Evolutionary conservation across 805 yeast genomes (phyloP).

Genomic region (Aciculoconidium aculeatum): DNA sequence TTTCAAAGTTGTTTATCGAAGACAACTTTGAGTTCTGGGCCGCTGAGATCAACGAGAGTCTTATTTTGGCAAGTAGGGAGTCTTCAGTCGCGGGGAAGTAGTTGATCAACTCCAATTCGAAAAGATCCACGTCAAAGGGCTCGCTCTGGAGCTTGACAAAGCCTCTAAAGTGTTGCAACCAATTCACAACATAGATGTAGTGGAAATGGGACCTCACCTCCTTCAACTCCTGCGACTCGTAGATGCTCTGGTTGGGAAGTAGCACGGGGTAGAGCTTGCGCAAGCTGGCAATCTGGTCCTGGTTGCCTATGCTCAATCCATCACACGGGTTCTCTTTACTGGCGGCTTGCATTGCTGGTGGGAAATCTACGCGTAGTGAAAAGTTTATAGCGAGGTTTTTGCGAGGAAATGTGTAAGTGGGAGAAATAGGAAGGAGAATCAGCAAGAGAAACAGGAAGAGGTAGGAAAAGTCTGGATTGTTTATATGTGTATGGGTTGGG

Average conservation of each 20-base stretch:
- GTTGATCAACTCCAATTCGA: constrained; percentile 55
- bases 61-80: constrained; percentile 27
- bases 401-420: too few relatives aligned
- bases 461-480: too few relatives aligned
- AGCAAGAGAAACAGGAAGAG: too few relatives aligned
- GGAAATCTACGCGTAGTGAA: too few relatives aligned
- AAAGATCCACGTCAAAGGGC: constrained; percentile 49
- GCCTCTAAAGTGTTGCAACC: constrained; percentile 52
- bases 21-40: constrained; percentile 33
- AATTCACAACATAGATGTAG: constrained; percentile 37
- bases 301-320: constrained; percentile 10
- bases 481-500: too few relatives aligned
- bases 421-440: too few relatives aligned
- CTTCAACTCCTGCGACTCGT: constrained; percentile 7
- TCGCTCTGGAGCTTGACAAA: constrained; percentile 45
- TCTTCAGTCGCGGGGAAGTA: constrained; percentile 8
- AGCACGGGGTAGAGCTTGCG: constrained; percentile 9
- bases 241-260: constrained; percentile 9
- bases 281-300: constrained; percentile 8
- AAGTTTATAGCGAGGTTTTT: too few relatives aligned
- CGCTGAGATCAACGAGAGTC: constrained; percentile 34
- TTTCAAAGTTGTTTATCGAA: constrained; percentile 26
- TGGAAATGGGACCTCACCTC: constrained; percentile 12
- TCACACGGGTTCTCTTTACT: too few relatives aligned
- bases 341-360: too few relatives aligned